phyloP scores from a whole-genome alignment of 2,329 filamentous ascomycete genomes.

The Atkinsonella hypoxylon region DNA sequence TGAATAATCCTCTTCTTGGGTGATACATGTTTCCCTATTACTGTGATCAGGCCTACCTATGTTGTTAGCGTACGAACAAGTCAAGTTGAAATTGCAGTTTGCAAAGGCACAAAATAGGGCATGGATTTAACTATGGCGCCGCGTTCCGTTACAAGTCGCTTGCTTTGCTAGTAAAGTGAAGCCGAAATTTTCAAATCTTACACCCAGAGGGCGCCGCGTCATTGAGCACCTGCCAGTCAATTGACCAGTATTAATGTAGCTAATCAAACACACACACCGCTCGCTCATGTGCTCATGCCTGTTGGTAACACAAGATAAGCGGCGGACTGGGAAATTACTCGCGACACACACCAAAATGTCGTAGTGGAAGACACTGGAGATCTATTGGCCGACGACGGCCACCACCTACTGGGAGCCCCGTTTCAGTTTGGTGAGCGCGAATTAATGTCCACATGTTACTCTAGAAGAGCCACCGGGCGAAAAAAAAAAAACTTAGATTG shows the following conservation, averaged over 20 bases:
- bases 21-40: too few relatives aligned
- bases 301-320: not conserved
- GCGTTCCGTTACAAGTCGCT: too few relatives aligned
- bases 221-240: not conserved
- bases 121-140: too few relatives aligned
- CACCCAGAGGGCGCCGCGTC: not conserved
- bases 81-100: not conserved
- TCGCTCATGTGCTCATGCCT: slow-evolving; percentile 1
- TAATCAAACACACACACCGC: not conserved
- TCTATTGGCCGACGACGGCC: not conserved
- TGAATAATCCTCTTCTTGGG: too few relatives aligned
- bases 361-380: not conserved
- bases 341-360: not conserved
- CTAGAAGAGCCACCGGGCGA: not conserved
- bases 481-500: not conserved
- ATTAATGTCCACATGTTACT: not conserved
- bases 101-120: not conserved
- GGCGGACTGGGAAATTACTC: slow-evolving; percentile 5
- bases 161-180: not conserved
- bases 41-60: not conserved
- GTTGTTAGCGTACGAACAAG: not conserved
- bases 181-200: slow-evolving; percentile 4
- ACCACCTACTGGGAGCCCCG: not conserved
- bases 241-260: not conserved
- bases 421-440: not conserved